phyloP scores from a whole-genome alignment of 2,329 filamentous ascomycete species.

The Cladophialophora yegresii region DNA sequence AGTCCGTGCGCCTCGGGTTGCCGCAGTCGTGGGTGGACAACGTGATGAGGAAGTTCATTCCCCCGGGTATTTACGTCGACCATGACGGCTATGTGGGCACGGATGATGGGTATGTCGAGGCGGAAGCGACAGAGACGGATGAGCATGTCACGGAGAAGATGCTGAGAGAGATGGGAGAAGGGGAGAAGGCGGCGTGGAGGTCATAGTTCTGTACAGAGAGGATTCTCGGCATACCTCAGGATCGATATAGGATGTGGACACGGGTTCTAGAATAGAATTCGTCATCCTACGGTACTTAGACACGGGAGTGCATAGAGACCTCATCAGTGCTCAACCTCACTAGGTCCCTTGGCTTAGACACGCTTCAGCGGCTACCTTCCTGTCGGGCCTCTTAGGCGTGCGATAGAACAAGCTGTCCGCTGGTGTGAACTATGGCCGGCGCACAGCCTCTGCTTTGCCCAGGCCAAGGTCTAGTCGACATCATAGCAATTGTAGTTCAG shows the following conservation, averaged over 20 bases:
- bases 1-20: slow-evolving; percentile 42
- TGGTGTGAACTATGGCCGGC: slow-evolving; percentile 51
- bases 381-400: slow-evolving; percentile 49
- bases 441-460: slow-evolving; percentile 51
- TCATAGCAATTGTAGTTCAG: slow-evolving; percentile 50
- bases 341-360: slow-evolving; percentile 54
- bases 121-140: slow-evolving; percentile 27
- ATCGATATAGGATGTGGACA: not conserved
- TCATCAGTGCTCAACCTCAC: slow-evolving; percentile 48
- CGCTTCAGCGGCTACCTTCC: slow-evolving; percentile 50
- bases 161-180: slow-evolving; percentile 8
- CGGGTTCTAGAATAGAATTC: not conserved
- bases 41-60: slow-evolving; percentile 46
- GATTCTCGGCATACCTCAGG: not conserved
- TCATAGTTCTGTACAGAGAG: not conserved
- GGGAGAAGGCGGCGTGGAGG: not conserved
- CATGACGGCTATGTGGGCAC: slow-evolving; percentile 33
- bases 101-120: slow-evolving; percentile 33
- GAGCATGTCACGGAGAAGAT: slow-evolving; percentile 21
- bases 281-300: slow-evolving; percentile 32
- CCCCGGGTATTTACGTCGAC: slow-evolving; percentile 31
- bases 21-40: slow-evolving; percentile 40
- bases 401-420: slow-evolving; percentile 56
- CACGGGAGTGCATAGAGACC: slow-evolving; percentile 47
- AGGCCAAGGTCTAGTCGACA: slow-evolving; percentile 51